These are phyloP conservation scores for Calonectria hongkongensis DNA, from an alignment of 2,329 filamentous ascomycete genomes.

Conservation along the genomic window DNA sequence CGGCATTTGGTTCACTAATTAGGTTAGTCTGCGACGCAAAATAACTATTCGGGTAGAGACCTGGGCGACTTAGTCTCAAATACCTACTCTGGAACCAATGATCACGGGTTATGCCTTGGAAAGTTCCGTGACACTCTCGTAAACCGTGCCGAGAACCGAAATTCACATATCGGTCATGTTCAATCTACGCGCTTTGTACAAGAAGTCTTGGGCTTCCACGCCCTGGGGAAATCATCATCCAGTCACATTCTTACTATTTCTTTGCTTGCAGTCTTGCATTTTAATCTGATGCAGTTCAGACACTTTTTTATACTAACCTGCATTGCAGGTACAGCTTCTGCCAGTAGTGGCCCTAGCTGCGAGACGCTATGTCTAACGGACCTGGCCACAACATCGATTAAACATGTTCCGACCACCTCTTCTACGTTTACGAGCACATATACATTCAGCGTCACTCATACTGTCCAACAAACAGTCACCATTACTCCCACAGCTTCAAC, in stretches of 20 bases:
- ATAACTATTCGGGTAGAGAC: too few species aligned
- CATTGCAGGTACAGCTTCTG: not conserved
- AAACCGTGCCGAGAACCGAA: not conserved
- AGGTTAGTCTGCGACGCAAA: not conserved
- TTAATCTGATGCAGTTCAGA: not conserved
- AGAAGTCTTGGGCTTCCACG: not conserved
- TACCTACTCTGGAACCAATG: too few species aligned
- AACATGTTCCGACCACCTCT: not conserved
- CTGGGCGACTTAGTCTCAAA: too few species aligned
- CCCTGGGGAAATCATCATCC: not conserved
- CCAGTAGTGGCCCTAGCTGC: not conserved
- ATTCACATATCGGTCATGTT: not conserved
- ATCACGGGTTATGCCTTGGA: not conserved
- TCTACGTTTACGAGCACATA: not conserved
- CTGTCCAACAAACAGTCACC: not conserved
- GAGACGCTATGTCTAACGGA: not conserved
- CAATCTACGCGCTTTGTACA: not conserved
- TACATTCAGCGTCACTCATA: not conserved
- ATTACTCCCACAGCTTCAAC: not conserved
- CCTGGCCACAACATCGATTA: not conserved
- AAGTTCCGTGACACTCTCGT: not conserved
- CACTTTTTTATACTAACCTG: not conserved
- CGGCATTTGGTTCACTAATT: not conserved
- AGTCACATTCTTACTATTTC: not conserved
- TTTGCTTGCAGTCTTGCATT: not conserved